These are phyloP conservation scores for Porogramme epimiltina DNA, from an alignment of 1,284 basidiomycete species.

Conservation along the genomic window DNA sequence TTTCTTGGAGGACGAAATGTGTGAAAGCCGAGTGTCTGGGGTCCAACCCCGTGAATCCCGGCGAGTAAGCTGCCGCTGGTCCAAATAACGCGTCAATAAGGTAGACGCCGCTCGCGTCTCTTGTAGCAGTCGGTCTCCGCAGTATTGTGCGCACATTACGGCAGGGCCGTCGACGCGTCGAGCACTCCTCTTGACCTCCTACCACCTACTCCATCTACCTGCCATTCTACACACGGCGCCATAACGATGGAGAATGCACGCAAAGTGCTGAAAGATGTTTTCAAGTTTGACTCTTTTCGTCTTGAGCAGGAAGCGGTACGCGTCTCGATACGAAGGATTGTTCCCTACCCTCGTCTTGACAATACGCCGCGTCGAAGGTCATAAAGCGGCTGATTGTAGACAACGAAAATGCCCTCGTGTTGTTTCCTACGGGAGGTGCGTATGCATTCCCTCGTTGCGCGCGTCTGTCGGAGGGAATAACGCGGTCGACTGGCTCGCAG, in stretches of 20 bases:
- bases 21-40: constrained; percentile 11
- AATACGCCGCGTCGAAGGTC: constrained; percentile 28
- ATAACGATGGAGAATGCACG: constrained; percentile 34
- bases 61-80: not conserved
- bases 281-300: constrained; percentile 38
- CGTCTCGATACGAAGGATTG: constrained; percentile 4
- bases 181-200: not conserved
- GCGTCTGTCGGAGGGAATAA: not conserved
- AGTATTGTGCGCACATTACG: not conserved
- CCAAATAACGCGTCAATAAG: constrained; percentile 21
- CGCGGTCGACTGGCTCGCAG: constrained; percentile 14
- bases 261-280: constrained; percentile 33
- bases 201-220: not conserved
- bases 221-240: not conserved
- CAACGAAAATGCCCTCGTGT: constrained; percentile 40
- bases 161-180: not conserved
- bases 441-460: not conserved
- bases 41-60: too few species aligned
- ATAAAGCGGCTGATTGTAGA: constrained; percentile 40
- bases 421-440: constrained; percentile 41
- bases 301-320: constrained; percentile 39
- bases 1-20: constrained; percentile 9
- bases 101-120: constrained; percentile 1
- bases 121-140: not conserved
- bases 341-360: not conserved